phyloP scores from a whole-genome alignment of 2,329 filamentous ascomycete species.

The Nectriaceae sp. region DNA sequence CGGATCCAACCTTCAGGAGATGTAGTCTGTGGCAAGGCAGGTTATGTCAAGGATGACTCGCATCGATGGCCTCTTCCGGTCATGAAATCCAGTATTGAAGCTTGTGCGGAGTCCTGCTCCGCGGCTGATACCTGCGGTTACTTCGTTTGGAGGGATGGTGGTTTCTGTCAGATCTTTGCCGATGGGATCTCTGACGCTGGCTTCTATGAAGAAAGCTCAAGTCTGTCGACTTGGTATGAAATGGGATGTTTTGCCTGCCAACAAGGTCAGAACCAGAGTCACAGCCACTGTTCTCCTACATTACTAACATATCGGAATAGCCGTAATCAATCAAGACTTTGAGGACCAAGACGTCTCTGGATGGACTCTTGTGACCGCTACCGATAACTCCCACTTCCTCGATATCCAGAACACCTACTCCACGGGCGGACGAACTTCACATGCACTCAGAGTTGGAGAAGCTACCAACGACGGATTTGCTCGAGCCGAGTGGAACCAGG shows the following conservation, averaged over 20 bases:
- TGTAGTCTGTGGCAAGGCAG: background rate
- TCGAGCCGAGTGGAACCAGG: background rate
- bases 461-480: background rate
- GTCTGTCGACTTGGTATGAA: background rate
- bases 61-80: background rate
- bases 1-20: background rate
- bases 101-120: background rate
- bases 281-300: no score
- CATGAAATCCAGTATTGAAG: background rate
- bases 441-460: background rate
- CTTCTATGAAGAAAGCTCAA: background rate
- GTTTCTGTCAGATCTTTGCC: background rate
- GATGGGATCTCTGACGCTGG: background rate
- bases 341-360: background rate
- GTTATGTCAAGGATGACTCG: background rate
- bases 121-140: background rate
- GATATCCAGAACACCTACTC: background rate
- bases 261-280: background rate
- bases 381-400: background rate
- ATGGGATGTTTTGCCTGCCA: background rate
- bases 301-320: background rate
- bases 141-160: background rate
- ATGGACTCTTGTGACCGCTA: background rate
- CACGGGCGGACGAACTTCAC: background rate
- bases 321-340: background rate